Evolutionary conservation across 768 basidiomycete species (phyloP).

Genomic region (Rhodosporidiobolus odoratus): DNA sequence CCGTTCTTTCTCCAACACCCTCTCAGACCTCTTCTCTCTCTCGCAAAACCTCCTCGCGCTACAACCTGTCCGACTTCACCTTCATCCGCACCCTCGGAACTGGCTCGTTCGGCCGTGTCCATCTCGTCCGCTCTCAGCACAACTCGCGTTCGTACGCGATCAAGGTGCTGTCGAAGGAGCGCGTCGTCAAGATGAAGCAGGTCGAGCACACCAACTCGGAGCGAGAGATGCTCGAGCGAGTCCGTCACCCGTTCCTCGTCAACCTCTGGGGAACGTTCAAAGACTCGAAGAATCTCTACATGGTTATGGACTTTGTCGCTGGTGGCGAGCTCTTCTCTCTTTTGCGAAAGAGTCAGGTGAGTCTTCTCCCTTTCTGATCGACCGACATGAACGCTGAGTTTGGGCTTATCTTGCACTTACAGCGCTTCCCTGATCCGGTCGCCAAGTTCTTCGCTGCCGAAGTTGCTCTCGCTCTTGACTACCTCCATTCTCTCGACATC

Average conservation of each 20-base stretch:
- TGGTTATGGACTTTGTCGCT: conserved; percentile 65
- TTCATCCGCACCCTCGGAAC: conserved; percentile 57
- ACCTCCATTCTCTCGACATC: conserved; percentile 93
- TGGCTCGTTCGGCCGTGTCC: conserved; percentile 90
- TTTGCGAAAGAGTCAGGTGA: conserved; percentile 55
- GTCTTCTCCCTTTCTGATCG: neutral
- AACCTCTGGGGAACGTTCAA: conserved; percentile 90
- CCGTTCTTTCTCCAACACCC: conserved; percentile 37
- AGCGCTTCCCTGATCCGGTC: conserved; percentile 92
- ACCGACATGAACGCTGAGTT: neutral
- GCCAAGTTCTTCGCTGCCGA: conserved; percentile 97
- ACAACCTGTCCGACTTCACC: conserved; percentile 42
- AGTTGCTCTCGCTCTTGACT: conserved; percentile 90
- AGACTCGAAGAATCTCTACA: conserved; percentile 93
- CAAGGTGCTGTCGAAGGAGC: conserved; percentile 54
- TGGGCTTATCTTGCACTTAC: conserved; percentile 44
- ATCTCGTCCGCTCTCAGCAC: conserved; percentile 66
- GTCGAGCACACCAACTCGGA: conserved; percentile 98
- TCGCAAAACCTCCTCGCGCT: conserved; percentile 42
- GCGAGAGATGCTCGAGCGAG: conserved; percentile 75
- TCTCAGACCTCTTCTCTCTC: conserved; percentile 36
- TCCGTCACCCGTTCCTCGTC: conserved; percentile 93
- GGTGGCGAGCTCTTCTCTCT: conserved; percentile 97
- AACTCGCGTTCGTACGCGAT: conserved; percentile 63
- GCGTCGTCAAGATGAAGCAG: conserved; percentile 66